Evolutionary conservation across 2,329 filamentous ascomycete genomes (phyloP), one percentile per base, ranked within the genome.

Genomic region (Diplodia scrobiculata): DNA sequence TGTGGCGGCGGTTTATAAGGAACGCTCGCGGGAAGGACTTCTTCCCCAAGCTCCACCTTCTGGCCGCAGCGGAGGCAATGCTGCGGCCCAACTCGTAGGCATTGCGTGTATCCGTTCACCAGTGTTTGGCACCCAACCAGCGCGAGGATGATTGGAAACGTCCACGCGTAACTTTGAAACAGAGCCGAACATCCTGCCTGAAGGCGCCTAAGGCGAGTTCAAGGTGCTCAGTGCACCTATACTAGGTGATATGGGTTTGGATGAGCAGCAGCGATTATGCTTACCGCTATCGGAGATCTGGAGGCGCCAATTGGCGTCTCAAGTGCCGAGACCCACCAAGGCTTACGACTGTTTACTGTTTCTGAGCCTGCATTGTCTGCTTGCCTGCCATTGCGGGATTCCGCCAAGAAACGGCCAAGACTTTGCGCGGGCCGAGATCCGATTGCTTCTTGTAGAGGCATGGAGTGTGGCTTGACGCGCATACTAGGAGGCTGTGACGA

Each of bases 281-380:
- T 62, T 62, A 62, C 58, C 58, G 58, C 45, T 62, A n/a, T 19
- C 27, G 45, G 25, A 62, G n/a, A 50, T 50, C 45, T 34, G 17
- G 27, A 27, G 10, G 45, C 13, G 48, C 25, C 19, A n/a, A 62
- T 62, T 62, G 38, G 58, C n/a, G 36, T 13, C 5, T 21, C 21
- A n/a, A 25, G 10, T 62, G 45, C 58, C 58, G 45, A 48, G 58
- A 50, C 45, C 58, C 58, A 62, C 58, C 38, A 19, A 9, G 58
- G 58, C 58, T 62, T 62, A 62, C 45, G 58, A 62, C 48, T 62
- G 58, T 62, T 62, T 62, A 11, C 58, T 62, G 21, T 41, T 62
- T 62, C 48, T 9, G 58, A 50, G 7, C 10, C 32, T 27, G 58
- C 29, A 27, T 34, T 62, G 41, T 29, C 21, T 21, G 14, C 19